Percentiles rank a stretch among this genome's conserved stretches.
Evolutionary conservation across 1,139 yeast species (phyloP).

Genomic region (Suhomyces bolitotheri): DNA sequence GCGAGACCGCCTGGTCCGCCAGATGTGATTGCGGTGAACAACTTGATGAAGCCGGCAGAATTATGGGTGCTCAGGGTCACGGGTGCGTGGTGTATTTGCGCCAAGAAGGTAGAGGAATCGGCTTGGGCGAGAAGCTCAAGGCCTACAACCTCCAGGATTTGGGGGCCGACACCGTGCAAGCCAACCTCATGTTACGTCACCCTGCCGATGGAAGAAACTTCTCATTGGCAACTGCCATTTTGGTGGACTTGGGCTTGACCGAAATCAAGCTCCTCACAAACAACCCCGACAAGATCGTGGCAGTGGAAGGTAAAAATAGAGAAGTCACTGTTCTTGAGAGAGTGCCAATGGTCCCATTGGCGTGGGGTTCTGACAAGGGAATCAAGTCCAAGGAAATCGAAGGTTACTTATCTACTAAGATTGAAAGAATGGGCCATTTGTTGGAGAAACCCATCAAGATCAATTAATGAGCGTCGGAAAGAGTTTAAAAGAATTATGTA

Average conservation of each 20-base stretch:
- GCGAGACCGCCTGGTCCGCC: conserved; percentile 99
- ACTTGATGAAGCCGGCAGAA: conserved; percentile 93
- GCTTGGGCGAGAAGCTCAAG: conserved; percentile 92
- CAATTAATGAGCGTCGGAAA: too few relatives aligned
- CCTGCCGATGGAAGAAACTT: conserved; percentile 97
- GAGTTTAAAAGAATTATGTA: too few relatives aligned
- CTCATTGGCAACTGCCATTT: conserved; percentile 89
- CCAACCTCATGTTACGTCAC: conserved; percentile 86
- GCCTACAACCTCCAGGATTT: conserved; percentile 96
- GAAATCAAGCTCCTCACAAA: conserved; percentile 83
- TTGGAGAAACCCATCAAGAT: conserved; percentile 57
- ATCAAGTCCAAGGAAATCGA: conserved; percentile 84
- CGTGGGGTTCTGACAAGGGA: conserved; percentile 72
- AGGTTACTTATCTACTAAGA: conserved; percentile 88
- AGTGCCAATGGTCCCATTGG: conserved; percentile 94
- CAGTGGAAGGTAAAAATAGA: conserved; percentile 83
- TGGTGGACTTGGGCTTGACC: conserved; percentile 74
- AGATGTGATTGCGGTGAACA: conserved; percentile 99
- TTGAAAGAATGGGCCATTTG: conserved; percentile 96
- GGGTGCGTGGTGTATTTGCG: conserved; percentile 95
- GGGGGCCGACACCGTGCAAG: conserved; percentile 98
- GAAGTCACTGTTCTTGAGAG: conserved; percentile 75
- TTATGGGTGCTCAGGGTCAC: conserved; percentile 82
- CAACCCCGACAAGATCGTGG: conserved; percentile 93
- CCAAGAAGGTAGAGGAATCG: conserved; percentile 98